Percentiles rank a stretch among this genome's conserved stretches.
phyloP scores from a whole-genome alignment of 805 yeast genomes.

The Lipomyces mesembrius region DNA sequence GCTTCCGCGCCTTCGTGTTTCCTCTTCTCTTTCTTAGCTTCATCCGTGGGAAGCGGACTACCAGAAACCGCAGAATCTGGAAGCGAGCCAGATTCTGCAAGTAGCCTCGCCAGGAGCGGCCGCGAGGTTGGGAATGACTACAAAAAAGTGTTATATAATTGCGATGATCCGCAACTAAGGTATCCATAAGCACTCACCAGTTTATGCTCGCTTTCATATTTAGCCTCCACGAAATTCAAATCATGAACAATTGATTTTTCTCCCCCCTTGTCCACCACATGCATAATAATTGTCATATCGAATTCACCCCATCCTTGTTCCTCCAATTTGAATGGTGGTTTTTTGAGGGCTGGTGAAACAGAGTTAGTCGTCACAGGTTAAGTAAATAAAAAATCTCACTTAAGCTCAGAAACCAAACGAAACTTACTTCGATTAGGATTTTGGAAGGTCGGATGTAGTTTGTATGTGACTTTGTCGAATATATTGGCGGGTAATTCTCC shows the following conservation, averaged over 20 bases:
- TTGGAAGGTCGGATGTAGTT: conserved; percentile 91
- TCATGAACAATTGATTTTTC: conserved; percentile 88
- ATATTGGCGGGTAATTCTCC: conserved; percentile 82
- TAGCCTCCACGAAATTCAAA: conserved; percentile 78
- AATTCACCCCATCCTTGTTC: conserved; percentile 99
- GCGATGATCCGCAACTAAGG: background rate
- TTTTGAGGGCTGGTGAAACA: conserved; percentile 57
- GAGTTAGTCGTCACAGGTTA: background rate
- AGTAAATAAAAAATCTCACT: background rate
- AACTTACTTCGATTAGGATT: conserved; percentile 70
- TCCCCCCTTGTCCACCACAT: conserved; percentile 82
- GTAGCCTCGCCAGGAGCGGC: conserved; percentile 69
- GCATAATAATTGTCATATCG: conserved; percentile 79
- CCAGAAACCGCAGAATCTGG: conserved; percentile 52
- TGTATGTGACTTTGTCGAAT: conserved; percentile 90
- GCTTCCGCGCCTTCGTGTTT: conserved; percentile 44
- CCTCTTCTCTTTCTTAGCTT: conserved; percentile 48
- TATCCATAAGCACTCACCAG: conserved; percentile 45
- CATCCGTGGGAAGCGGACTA: conserved; percentile 29
- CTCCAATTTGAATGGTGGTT: conserved; percentile 81
- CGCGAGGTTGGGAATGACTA: conserved; percentile 71
- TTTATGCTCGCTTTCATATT: conserved; percentile 76
- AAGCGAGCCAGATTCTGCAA: conserved; percentile 81
- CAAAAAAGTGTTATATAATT: background rate
- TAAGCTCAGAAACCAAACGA: background rate